Base-by-base conservation (phyloP, 306 rosid species). In the Dryas alaskensis region DNA sequence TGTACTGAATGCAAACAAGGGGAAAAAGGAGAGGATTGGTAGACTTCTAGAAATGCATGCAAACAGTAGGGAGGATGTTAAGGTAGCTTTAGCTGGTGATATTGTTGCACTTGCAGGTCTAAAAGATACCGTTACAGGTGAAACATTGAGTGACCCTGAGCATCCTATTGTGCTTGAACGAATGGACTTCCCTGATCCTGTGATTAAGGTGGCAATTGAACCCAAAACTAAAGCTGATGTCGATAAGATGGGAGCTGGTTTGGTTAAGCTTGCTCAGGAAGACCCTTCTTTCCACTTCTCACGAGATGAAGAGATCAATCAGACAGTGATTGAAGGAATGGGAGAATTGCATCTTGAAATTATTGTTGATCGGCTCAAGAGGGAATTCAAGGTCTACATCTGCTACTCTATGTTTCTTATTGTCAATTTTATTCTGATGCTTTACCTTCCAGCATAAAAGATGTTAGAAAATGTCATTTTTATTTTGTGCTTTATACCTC, bases 141-240 rank as follows among this genome's bases (percentile, higher is more conserved):
- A 91, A 88, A 94, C 99, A 14, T 76, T 94, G 74, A 78, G 96
- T 73, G 97, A 94, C 75, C 85, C 92, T 16, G 95, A 92, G 4
- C 78, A 49, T 75, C 92, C 97, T 11, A 72, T 92, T 50, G 77
- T 91, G 78, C 99, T 94, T 69, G 99, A 94, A 81, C 85, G 97
- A 10, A 94, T 92, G 99, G 99, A 94, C 87, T 94, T 94, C 87
- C 97, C 96, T 63, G 99, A 94, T 81, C 99, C 99, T 65, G 97
- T 94, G 27, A 94, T 94, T 70, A 94, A 94, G 88, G 97, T 94
- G 79, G 99, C 99, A 45, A 92, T 94, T 76, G 97, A 94, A 83
- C 99, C 99, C 81, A 94, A 94, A 76, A 94, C 99, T 76, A 94
- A 94, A 86, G 97, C 97, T 69, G 99, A 94, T 71, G 72, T 94